Conservation (phyloP, 768 basidiomycete genomes). For the Hypholoma fasciculare region DNA sequence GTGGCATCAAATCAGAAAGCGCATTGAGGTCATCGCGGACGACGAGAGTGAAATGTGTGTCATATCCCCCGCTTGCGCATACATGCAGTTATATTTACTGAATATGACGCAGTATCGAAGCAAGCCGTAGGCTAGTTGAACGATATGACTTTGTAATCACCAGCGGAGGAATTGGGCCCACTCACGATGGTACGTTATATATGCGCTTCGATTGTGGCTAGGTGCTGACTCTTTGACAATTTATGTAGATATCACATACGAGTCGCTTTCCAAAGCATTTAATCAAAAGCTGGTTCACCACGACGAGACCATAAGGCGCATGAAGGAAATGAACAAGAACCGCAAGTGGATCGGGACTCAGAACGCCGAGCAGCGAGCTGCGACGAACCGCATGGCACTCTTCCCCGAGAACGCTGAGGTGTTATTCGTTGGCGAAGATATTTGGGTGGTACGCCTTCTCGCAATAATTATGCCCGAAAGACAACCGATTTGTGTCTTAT, state of each 20-base stretch:
- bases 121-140: conserved; percentile 76
- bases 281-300: conserved; percentile 68
- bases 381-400: conserved; percentile 86
- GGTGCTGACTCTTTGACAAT: neutral
- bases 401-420: conserved; percentile 82
- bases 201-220: neutral
- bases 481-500: conserved; percentile 1
- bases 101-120: conserved; percentile 62
- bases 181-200: conserved; percentile 70
- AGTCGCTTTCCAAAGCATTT: conserved; percentile 86
- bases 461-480: neutral
- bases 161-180: conserved; percentile 89
- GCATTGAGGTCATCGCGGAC: conserved; percentile 90
- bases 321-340: conserved; percentile 60
- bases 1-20: conserved; percentile 54
- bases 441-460: conserved; percentile 74
- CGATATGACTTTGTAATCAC: conserved; percentile 91
- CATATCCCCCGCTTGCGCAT: neutral
- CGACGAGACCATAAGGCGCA: conserved; percentile 73
- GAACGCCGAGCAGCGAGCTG: conserved; percentile 72
- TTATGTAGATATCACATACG: conserved; percentile 80
- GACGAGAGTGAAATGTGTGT: conserved; percentile 87
- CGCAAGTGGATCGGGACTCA: conserved; percentile 60
- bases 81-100: neutral
- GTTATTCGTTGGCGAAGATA: conserved; percentile 73